phyloP scores from a whole-genome alignment of 2,329 filamentous ascomycete species.

The Colletotrichum tropicicola region DNA sequence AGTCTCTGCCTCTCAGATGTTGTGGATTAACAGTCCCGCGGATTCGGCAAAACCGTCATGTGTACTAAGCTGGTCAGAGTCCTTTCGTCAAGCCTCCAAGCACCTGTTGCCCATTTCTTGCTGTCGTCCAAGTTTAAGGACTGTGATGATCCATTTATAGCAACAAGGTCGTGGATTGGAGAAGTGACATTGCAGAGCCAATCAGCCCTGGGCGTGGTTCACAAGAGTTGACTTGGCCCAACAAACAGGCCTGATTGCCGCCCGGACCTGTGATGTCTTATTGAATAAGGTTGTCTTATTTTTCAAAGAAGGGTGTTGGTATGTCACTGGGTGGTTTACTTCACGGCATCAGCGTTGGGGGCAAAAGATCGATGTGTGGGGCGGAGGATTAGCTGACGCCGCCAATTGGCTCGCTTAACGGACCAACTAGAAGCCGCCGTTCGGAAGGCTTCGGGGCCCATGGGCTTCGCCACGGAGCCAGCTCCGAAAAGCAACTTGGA shows the following conservation, averaged over 20 bases:
- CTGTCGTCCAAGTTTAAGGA: conserved; percentile 39
- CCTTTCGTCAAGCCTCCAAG: background rate
- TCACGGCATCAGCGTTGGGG: too few species aligned
- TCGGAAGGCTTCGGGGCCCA: too few species aligned
- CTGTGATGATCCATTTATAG: conserved; percentile 35
- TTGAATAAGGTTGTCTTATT: too few species aligned
- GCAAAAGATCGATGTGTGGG: too few species aligned
- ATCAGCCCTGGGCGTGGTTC: conserved; percentile 27
- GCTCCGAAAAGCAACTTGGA: too few species aligned
- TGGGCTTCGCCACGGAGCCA: too few species aligned
- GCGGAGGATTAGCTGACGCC: too few species aligned
- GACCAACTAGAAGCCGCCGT: too few species aligned
- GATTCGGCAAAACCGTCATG: conserved; percentile 45
- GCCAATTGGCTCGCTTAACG: too few species aligned
- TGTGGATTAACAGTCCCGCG: conserved; percentile 44
- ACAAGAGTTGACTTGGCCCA: background rate
- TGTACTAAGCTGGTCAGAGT: conserved; percentile 39
- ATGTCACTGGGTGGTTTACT: too few species aligned
- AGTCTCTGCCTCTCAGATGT: background rate
- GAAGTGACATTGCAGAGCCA: conserved; percentile 31
- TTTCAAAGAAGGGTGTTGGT: too few species aligned
- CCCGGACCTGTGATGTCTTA: too few species aligned
- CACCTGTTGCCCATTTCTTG: conserved; percentile 40
- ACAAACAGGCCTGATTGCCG: background rate
- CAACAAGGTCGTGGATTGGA: conserved; percentile 41